These are phyloP conservation scores for Coniferiporia weirii DNA, from an alignment of 1,284 basidiomycete species.

Conservation along the genomic window DNA sequence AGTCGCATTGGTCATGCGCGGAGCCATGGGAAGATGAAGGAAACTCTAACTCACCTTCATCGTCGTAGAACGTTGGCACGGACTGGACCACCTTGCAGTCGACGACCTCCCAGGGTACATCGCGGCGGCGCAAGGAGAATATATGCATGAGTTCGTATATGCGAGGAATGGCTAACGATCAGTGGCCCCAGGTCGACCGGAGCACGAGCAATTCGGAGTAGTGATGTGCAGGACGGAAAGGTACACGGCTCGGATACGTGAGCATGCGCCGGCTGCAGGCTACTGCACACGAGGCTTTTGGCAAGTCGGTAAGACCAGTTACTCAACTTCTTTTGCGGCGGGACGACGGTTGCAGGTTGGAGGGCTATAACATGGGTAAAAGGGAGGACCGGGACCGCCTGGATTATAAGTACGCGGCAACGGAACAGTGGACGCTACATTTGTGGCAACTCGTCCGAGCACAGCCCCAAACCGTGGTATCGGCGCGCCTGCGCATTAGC, in stretches of 20 bases:
- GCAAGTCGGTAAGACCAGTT: no score
- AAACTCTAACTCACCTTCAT: constrained; percentile 42
- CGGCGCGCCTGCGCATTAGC: no score
- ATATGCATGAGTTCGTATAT: constrained; percentile 15
- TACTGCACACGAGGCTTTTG: no score
- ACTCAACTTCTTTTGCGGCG: no score
- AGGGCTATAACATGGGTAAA: no score
- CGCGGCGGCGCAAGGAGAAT: constrained; percentile 20
- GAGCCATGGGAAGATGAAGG: neutral
- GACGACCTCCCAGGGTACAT: constrained; percentile 72
- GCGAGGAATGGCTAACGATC: constrained; percentile 11
- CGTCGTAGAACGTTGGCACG: constrained; percentile 56
- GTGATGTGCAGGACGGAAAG: neutral
- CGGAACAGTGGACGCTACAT: neutral
- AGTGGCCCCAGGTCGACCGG: neutral
- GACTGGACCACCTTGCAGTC: constrained; percentile 58
- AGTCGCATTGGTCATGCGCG: neutral
- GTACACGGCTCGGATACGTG: neutral
- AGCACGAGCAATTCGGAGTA: neutral
- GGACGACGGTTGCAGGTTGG: no score
- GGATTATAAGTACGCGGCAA: no score
- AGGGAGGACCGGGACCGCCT: neutral
- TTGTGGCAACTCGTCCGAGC: neutral
- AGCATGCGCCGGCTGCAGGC: neutral
- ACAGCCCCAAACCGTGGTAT: neutral